Conservation (phyloP, 257 asterid genomes). For the Coffea eugenioides region DNA sequence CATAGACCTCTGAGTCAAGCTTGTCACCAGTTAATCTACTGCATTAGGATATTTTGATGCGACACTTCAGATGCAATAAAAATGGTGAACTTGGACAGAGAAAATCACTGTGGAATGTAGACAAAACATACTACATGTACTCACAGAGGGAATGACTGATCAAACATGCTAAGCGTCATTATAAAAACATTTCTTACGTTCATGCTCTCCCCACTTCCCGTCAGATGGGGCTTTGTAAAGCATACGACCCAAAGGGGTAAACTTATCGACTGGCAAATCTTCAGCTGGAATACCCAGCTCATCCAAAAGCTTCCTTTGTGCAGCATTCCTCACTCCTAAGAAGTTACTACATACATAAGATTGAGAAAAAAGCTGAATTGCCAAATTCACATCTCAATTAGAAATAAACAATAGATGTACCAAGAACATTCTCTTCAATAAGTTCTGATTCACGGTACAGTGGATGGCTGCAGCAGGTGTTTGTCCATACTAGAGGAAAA, state of each 20-base stretch:
- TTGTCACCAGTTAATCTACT: background rate
- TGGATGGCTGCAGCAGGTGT: constrained; percentile 99
- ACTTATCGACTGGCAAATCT: constrained; percentile 82
- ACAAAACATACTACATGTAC: background rate
- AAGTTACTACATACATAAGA: constrained; percentile 14
- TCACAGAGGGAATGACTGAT: background rate
- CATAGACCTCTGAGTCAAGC: background rate
- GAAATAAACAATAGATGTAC: constrained; percentile 27
- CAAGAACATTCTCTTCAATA: constrained; percentile 72
- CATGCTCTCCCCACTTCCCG: constrained; percentile 99
- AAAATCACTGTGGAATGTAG: background rate
- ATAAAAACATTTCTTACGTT: constrained; percentile 43
- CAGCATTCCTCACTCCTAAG: constrained; percentile 89
- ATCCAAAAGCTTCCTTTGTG: constrained; percentile 91
- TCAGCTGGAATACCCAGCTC: constrained; percentile 87
- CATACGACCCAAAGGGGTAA: constrained; percentile 81
- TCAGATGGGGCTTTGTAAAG: constrained; percentile 96
- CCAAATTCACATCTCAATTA: background rate
- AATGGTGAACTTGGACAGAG: background rate
- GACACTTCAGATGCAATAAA: background rate
- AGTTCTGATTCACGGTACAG: constrained; percentile 90
- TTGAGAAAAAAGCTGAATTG: background rate
- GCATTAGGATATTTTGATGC: background rate
- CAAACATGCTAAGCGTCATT: background rate
- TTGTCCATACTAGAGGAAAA: constrained; percentile 94